Evolutionary conservation across 257 asterid species (phyloP).

Genomic region (Gardenia jasminoides): DNA sequence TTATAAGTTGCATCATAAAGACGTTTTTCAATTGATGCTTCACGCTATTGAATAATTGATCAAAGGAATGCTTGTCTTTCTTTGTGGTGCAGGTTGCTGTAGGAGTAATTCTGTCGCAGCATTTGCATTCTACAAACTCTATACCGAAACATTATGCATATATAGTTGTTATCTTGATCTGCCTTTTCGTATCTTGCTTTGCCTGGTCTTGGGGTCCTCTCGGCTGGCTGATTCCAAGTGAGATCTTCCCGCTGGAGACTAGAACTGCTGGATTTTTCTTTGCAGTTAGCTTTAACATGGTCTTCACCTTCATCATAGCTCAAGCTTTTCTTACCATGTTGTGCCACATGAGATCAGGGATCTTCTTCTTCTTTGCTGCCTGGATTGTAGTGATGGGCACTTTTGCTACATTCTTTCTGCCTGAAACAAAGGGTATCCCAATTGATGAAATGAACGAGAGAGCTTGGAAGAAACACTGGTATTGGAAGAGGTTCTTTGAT

Average conservation of each 20-base stretch:
- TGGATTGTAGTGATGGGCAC: slow-evolving; percentile 38
- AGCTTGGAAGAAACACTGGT: slow-evolving; percentile 48
- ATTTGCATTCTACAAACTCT: slow-evolving; percentile 21
- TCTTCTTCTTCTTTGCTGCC: slow-evolving; percentile 49
- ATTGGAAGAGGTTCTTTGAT: slow-evolving; percentile 34
- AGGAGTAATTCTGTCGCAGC: slow-evolving; percentile 17
- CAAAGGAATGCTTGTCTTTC: neutral
- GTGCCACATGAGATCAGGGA: slow-evolving; percentile 36
- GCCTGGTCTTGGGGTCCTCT: slow-evolving; percentile 70
- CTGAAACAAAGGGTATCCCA: slow-evolving; percentile 57
- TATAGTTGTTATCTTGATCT: slow-evolving; percentile 22
- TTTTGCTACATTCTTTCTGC: slow-evolving; percentile 34
- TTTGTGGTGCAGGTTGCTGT: slow-evolving; percentile 5
- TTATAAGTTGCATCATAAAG: no score
- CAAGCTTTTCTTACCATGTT: slow-evolving; percentile 58
- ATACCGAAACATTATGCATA: slow-evolving; percentile 17
- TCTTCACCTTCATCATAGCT: slow-evolving; percentile 51
- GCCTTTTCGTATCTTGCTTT: slow-evolving; percentile 40
- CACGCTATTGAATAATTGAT: neutral
- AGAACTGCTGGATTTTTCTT: slow-evolving; percentile 43
- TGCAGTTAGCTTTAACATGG: slow-evolving; percentile 48
- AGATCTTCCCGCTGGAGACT: slow-evolving; percentile 47
- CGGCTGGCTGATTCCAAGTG: slow-evolving; percentile 62
- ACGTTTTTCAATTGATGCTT: no score
- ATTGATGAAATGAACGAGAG: slow-evolving; percentile 48